phyloP scores from a whole-genome alignment of 768 basidiomycete species.

The Sporobolomyces phaffii region DNA sequence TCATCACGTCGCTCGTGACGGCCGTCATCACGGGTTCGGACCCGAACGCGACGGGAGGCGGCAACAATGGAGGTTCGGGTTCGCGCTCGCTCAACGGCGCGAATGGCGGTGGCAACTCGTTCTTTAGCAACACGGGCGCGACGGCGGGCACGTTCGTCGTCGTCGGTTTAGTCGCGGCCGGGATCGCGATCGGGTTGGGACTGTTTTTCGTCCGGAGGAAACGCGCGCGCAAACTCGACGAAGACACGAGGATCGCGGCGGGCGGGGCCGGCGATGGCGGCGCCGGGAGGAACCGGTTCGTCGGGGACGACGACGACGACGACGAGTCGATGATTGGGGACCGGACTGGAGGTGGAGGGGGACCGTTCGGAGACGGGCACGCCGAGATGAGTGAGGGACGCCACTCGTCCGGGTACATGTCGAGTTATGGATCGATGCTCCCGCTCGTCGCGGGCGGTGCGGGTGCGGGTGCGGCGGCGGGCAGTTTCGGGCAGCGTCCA shows the following conservation, averaged over 20 bases:
- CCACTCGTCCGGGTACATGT: constrained; percentile 10
- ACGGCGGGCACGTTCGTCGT: constrained; percentile 69
- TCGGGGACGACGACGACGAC: constrained; percentile 35
- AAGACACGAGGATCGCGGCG: constrained; percentile 40
- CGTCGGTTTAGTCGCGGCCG: constrained; percentile 62
- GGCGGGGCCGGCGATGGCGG: constrained; percentile 43
- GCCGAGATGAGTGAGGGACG: constrained; percentile 1
- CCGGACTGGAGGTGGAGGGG: neutral
- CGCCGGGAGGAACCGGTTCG: constrained; percentile 40
- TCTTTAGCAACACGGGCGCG: constrained; percentile 69
- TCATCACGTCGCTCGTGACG: constrained; percentile 29
- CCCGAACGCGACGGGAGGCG: neutral
- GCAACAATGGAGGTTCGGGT: neutral
- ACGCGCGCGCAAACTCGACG: constrained; percentile 46
- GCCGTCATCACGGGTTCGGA: constrained; percentile 11
- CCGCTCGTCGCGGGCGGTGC: constrained; percentile 11
- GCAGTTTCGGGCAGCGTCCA: neutral
- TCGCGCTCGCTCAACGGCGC: constrained; percentile 25
- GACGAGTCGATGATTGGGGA: neutral
- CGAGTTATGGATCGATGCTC: constrained; percentile 13
- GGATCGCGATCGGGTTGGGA: constrained; percentile 51
- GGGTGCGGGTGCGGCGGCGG: neutral
- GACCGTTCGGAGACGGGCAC: neutral
- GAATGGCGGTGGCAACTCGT: constrained; percentile 48
- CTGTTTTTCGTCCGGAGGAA: constrained; percentile 48